A percentile compares a stretch with the other conserved stretches of the same genome.
These are phyloP conservation scores for Periconia digitata DNA, from an alignment of 2,329 filamentous ascomycete genomes.

Conservation along the genomic window DNA sequence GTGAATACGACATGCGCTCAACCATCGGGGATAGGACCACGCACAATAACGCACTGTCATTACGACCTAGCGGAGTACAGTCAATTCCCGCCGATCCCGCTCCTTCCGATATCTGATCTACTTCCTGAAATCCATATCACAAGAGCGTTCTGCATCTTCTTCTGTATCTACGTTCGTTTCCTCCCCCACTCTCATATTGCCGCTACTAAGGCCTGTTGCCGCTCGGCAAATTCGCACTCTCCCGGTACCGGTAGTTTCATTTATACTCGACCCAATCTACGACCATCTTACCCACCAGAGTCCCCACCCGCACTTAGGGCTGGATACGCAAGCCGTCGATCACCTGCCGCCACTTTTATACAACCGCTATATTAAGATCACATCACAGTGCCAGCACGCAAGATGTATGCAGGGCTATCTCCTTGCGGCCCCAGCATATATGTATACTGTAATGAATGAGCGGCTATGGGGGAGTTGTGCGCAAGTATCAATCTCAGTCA, in stretches of 20 bases:
- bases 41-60: no score
- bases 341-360: conserved; percentile 13
- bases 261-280: conserved; percentile 25
- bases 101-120: background rate
- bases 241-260: conserved; percentile 26
- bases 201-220: background rate
- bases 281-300: conserved; percentile 6
- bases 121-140: background rate
- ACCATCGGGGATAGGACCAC: background rate
- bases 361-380: conserved; percentile 18
- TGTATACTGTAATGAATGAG: background rate
- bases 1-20: background rate
- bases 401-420: conserved; percentile 11
- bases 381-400: conserved; percentile 12
- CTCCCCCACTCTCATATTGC: background rate
- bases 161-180: background rate
- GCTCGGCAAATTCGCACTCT: conserved; percentile 14
- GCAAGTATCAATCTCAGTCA: background rate
- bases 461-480: background rate
- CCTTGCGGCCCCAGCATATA: conserved; percentile 7
- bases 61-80: no score
- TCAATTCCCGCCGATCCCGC: background rate
- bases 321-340: conserved; percentile 12
- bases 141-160: background rate
- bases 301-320: conserved; percentile 12